phyloP scores from a whole-genome alignment of 495 filamentous ascomycete species.

The Aspergillus baeticus region DNA sequence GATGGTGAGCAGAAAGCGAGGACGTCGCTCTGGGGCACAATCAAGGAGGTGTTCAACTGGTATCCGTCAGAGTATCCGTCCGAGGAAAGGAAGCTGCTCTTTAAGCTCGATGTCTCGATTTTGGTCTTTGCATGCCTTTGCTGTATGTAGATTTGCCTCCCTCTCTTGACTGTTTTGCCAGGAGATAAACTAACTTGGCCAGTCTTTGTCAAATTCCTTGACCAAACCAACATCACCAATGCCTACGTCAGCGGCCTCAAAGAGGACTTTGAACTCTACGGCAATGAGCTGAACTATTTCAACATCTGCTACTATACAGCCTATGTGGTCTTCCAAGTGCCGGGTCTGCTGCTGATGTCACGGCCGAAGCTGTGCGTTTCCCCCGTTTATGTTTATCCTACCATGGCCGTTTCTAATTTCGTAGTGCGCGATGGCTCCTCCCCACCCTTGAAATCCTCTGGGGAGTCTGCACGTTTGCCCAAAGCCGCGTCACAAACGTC shows the following conservation, averaged over 20 bases:
- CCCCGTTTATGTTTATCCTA: neutral
- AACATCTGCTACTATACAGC: slow-evolving; percentile 39
- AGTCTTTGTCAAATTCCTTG: slow-evolving; percentile 41
- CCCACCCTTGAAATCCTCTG: slow-evolving; percentile 32
- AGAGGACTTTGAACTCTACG: slow-evolving; percentile 56
- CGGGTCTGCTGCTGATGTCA: slow-evolving; percentile 34
- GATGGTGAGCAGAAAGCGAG: neutral
- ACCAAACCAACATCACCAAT: slow-evolving; percentile 50
- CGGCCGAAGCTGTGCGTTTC: slow-evolving; percentile 31
- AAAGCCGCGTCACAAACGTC: slow-evolving; percentile 35
- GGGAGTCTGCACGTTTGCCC: slow-evolving; percentile 32
- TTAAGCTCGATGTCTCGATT: slow-evolving; percentile 33
- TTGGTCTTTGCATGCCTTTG: slow-evolving; percentile 38
- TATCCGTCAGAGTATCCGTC: slow-evolving; percentile 43
- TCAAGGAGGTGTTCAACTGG: slow-evolving; percentile 51
- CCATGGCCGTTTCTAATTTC: neutral
- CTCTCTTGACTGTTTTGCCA: neutral
- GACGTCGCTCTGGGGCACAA: slow-evolving; percentile 24
- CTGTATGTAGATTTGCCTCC: slow-evolving; percentile 30
- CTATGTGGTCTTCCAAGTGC: slow-evolving; percentile 41
- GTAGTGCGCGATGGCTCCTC: slow-evolving; percentile 36
- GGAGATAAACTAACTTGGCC: neutral
- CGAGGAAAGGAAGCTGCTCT: slow-evolving; percentile 41
- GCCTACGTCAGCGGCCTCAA: slow-evolving; percentile 59
- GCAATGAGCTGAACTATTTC: slow-evolving; percentile 51